Percentiles rank a stretch among this genome's conserved stretches.
Conservation (phyloP, 306 rosid genomes). For the Arachis stenosperma region DNA sequence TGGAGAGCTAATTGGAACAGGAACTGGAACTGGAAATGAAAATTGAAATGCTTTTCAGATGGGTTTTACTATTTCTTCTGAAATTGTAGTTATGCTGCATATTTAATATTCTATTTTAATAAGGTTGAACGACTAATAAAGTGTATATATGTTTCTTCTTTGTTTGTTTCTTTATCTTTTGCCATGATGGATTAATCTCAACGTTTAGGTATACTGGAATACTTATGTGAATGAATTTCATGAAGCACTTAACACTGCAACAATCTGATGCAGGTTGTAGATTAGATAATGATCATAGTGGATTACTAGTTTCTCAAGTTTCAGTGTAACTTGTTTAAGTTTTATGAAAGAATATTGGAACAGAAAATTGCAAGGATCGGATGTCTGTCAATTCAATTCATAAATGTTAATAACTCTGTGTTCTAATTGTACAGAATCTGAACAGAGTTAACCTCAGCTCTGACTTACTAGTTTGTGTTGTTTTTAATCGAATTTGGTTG, state of each 20-base stretch:
- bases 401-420: neutral
- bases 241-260: constrained; percentile 24
- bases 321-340: constrained; percentile 9
- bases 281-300: constrained; percentile 21
- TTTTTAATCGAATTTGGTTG: neutral
- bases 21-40: neutral
- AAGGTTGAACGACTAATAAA: constrained; percentile 1
- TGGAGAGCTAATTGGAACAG: constrained; percentile 19
- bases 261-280: neutral
- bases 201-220: constrained; percentile 20
- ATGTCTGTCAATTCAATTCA: no score
- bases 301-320: neutral
- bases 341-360: neutral
- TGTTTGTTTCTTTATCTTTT: neutral
- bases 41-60: neutral
- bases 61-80: constrained; percentile 16
- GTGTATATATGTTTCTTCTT: neutral
- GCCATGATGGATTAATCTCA: constrained; percentile 21
- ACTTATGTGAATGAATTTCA: constrained; percentile 30
- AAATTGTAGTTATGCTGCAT: constrained; percentile 33
- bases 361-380: constrained; percentile 8
- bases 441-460: neutral
- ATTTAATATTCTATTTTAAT: constrained; percentile 21
- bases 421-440: neutral
- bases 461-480: neutral